Evolutionary conservation across 2,329 filamentous ascomycete genomes (phyloP).

Genomic region (Coniosporium tulheliwenetii): DNA sequence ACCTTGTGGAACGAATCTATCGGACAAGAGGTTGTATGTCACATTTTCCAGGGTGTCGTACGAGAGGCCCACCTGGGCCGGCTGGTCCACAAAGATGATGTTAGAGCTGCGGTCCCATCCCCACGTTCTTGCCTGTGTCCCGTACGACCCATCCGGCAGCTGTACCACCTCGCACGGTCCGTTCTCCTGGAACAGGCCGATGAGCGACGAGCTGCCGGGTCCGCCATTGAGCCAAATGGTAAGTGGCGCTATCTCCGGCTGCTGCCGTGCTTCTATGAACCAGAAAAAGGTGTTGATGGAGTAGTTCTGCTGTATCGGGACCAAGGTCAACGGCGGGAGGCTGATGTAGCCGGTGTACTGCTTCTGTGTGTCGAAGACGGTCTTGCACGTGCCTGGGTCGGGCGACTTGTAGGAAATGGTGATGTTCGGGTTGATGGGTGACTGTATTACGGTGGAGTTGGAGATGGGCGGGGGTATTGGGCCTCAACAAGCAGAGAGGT

Average conservation of each 20-base stretch:
- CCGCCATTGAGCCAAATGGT: conserved; percentile 55
- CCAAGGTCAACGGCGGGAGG: conserved; percentile 36
- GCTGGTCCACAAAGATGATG: conserved; percentile 46
- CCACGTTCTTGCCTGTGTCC: conserved; percentile 44
- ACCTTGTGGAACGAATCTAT: conserved; percentile 12
- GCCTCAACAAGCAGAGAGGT: conserved; percentile 6
- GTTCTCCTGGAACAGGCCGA: conserved; percentile 46
- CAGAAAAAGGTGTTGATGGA: conserved; percentile 50
- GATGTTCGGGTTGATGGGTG: conserved; percentile 47
- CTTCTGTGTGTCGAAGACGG: conserved; percentile 47
- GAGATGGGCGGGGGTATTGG: conserved; percentile 22
- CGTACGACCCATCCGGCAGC: conserved; percentile 29
- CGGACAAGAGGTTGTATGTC: conserved; percentile 30
- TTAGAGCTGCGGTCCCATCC: conserved; percentile 49
- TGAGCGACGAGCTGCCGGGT: conserved; percentile 48
- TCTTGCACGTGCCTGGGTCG: conserved; percentile 43
- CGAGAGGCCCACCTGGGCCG: conserved; percentile 54
- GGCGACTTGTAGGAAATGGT: conserved; percentile 53
- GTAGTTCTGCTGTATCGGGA: conserved; percentile 35
- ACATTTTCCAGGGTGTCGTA: conserved; percentile 49
- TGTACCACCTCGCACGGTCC: conserved; percentile 32
- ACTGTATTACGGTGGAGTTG: conserved; percentile 38
- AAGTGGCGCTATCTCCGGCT: conserved; percentile 33
- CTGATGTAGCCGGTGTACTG: conserved; percentile 58
- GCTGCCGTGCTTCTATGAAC: conserved; percentile 44